Percentiles rank a stretch among this genome's conserved stretches.
phyloP scores from a whole-genome alignment of 352 stramenopile species.

The Globisporangium solare region DNA sequence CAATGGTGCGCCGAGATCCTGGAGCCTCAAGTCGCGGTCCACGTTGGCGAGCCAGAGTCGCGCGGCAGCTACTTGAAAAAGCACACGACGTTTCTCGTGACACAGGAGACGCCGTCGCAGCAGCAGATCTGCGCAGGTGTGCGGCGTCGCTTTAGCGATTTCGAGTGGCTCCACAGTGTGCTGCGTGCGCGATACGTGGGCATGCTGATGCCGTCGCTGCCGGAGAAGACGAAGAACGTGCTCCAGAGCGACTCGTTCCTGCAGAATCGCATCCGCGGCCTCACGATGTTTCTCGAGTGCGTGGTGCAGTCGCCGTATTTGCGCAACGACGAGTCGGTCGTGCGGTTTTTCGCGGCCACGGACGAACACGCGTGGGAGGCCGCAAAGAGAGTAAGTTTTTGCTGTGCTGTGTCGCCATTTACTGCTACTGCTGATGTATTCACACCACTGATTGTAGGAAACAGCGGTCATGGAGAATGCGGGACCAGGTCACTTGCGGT shows the following conservation, averaged over 20 bases:
- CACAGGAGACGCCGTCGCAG: slow-evolving; percentile 20
- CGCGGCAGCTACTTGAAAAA: slow-evolving; percentile 64
- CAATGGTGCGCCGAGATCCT: slow-evolving; percentile 9
- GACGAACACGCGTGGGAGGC: slow-evolving; percentile 57
- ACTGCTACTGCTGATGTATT: background rate
- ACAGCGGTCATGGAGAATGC: slow-evolving; percentile 53
- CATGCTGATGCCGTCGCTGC: slow-evolving; percentile 59
- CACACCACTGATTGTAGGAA: slow-evolving; percentile 7
- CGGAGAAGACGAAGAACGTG: slow-evolving; percentile 73
- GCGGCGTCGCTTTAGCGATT: slow-evolving; percentile 67
- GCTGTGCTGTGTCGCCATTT: background rate
- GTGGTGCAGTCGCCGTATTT: slow-evolving; percentile 58
- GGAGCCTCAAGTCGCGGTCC: slow-evolving; percentile 1
- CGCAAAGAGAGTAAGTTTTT: slow-evolving; percentile 41
- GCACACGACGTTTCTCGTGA: slow-evolving; percentile 66
- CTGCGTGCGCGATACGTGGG: slow-evolving; percentile 56
- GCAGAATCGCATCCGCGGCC: slow-evolving; percentile 49
- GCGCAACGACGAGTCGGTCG: slow-evolving; percentile 45
- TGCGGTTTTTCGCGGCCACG: slow-evolving; percentile 34
- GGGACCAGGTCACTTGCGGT: slow-evolving; percentile 52
- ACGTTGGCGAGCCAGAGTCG: slow-evolving; percentile 51
- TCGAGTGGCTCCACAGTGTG: slow-evolving; percentile 66
- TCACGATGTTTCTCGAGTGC: slow-evolving; percentile 53
- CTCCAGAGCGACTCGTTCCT: slow-evolving; percentile 55
- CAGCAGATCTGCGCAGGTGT: slow-evolving; percentile 13